Evolutionary conservation across 371 early-diverging fungal genomes (phyloP).

Genomic region (Mucor saturninus): DNA sequence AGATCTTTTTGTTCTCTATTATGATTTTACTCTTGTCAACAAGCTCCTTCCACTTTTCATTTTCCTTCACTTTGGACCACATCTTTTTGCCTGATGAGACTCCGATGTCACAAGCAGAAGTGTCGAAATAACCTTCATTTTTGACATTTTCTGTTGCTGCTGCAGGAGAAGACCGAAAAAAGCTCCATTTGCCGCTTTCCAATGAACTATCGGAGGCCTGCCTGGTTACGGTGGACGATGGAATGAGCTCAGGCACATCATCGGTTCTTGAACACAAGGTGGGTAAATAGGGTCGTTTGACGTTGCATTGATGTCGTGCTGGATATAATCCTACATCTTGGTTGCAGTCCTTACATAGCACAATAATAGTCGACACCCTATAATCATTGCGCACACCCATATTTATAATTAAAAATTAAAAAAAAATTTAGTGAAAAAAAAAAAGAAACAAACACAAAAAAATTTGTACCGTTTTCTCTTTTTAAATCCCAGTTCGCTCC

Average conservation of each 20-base stretch:
- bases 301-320: constrained; percentile 62
- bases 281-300: constrained; percentile 11
- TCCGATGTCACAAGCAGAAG: constrained; percentile 2
- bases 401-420: background rate
- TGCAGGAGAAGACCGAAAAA: constrained; percentile 4
- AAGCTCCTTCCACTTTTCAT: constrained; percentile 54
- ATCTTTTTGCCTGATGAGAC: constrained; percentile 32
- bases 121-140: constrained; percentile 2
- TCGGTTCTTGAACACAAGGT: constrained; percentile 17
- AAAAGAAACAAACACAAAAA: background rate
- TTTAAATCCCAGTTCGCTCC: too few relatives aligned
- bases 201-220: constrained; percentile 24
- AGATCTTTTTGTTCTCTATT: background rate
- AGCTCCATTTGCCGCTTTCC: constrained; percentile 21
- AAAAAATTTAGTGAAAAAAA: constrained; percentile 1
- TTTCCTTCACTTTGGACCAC: constrained; percentile 50
- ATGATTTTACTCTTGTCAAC: constrained; percentile 34
- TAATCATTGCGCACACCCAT: constrained; percentile 51
- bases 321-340: constrained; percentile 74
- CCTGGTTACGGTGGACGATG: constrained; percentile 9
- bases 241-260: constrained; percentile 13
- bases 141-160: constrained; percentile 3
- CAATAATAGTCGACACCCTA: constrained; percentile 64
- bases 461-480: background rate
- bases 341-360: constrained; percentile 71